Conservation (phyloP, 192 early-diverging fungal genomes). For the Powellomyces hirtus region DNA sequence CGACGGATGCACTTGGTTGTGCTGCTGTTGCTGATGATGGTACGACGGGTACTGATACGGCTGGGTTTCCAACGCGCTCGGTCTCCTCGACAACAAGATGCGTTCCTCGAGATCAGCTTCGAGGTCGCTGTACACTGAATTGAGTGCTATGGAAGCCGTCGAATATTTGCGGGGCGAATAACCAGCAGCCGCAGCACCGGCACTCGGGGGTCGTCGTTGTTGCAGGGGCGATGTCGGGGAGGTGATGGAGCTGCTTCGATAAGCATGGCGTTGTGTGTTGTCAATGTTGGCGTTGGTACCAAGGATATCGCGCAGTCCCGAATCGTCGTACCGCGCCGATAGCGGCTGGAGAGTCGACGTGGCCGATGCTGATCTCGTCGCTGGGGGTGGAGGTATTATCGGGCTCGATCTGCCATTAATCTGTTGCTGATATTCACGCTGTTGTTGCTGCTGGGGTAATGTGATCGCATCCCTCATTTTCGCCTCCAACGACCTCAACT, state of each 20-base stretch:
- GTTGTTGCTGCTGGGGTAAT: not conserved
- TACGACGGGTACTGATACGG: too few species aligned
- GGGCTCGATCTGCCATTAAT: too few species aligned
- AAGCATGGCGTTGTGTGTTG: too few species aligned
- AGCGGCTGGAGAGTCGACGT: not conserved
- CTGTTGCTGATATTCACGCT: too few species aligned
- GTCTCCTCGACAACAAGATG: not conserved
- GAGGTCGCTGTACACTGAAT: not conserved
- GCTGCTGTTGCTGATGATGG: too few species aligned
- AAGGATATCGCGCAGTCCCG: conserved; percentile 21
- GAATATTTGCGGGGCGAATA: not conserved
- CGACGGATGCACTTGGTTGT: too few species aligned
- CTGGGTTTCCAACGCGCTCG: not conserved
- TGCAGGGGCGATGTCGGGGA: not conserved
- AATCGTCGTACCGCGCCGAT: conserved; percentile 26
- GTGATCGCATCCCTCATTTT: conserved; percentile 7
- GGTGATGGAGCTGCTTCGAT: not conserved
- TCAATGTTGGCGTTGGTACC: not conserved
- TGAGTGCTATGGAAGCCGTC: conserved; percentile 8
- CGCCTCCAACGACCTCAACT: conserved; percentile 12
- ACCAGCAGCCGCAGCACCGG: not conserved
- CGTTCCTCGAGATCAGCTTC: conserved; percentile 16
- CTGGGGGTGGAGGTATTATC: too few species aligned
- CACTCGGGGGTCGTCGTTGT: not conserved
- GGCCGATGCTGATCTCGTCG: not conserved